These are phyloP conservation scores for Setomelanomma holmii DNA, from an alignment of 2,329 filamentous ascomycete genomes.

Conservation along the genomic window DNA sequence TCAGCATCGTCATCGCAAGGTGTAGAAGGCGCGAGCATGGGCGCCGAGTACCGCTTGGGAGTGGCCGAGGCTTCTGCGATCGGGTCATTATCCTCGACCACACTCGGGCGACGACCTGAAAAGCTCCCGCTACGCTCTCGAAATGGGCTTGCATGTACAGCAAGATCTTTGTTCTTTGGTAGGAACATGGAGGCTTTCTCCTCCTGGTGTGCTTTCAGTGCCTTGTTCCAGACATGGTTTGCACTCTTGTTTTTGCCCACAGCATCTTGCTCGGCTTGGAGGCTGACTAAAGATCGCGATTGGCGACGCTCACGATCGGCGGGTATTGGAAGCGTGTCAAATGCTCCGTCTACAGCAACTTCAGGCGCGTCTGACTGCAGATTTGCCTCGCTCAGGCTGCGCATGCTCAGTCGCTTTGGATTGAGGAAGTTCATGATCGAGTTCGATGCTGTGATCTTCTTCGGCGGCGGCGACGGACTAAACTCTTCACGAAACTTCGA, in stretches of 20 bases:
- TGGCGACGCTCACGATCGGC: constrained; percentile 29
- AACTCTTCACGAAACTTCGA: constrained; percentile 49
- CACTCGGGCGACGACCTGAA: constrained; percentile 12
- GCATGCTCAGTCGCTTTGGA: constrained; percentile 32
- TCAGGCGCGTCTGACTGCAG: constrained; percentile 16
- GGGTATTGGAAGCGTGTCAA: constrained; percentile 20
- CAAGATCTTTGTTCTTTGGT: constrained; percentile 38
- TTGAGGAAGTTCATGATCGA: constrained; percentile 43
- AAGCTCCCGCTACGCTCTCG: constrained; percentile 42
- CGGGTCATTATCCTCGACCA: constrained; percentile 4
- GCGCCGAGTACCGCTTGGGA: constrained; percentile 18
- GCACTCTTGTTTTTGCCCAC: constrained; percentile 29
- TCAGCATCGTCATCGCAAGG: neutral
- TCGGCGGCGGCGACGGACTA: constrained; percentile 38
- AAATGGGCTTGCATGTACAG: constrained; percentile 34
- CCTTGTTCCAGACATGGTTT: constrained; percentile 44
- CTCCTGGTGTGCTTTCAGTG: constrained; percentile 45
- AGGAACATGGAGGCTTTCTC: constrained; percentile 46
- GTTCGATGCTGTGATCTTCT: constrained; percentile 29
- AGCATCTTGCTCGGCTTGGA: constrained; percentile 37
- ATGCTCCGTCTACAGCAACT: constrained; percentile 25
- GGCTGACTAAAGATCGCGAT: constrained; percentile 39
- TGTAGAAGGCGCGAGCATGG: constrained; percentile 5
- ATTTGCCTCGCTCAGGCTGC: constrained; percentile 43
- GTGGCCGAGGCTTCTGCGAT: neutral